Evolutionary conservation across 2,329 filamentous ascomycete species (phyloP).

Genomic region (Massarina eburnea): DNA sequence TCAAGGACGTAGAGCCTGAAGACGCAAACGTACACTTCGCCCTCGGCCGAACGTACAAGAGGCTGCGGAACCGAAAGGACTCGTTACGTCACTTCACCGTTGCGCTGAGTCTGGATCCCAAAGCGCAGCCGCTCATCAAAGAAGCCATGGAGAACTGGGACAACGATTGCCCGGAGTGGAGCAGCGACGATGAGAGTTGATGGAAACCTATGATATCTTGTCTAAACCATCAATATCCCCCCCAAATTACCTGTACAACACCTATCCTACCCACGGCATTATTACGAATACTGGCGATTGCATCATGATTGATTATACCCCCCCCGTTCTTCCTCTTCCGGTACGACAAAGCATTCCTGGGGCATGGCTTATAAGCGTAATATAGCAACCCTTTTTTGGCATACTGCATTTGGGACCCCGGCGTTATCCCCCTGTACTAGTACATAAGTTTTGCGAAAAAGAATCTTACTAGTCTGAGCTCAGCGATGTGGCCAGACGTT

Average conservation of each 20-base stretch:
- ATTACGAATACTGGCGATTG: too few species aligned
- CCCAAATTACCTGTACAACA: background rate
- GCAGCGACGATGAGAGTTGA: slow-evolving; percentile 37
- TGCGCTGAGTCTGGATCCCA: slow-evolving; percentile 92
- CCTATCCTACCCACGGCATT: background rate
- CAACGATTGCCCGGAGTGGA: slow-evolving; percentile 61
- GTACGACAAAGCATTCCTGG: too few species aligned
- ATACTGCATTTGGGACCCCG: too few species aligned
- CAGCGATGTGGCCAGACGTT: too few species aligned
- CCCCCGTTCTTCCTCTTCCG: too few species aligned
- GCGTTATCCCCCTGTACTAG: too few species aligned
- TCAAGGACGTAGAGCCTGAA: slow-evolving; percentile 90
- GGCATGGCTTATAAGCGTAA: too few species aligned
- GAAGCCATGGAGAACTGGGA: slow-evolving; percentile 93
- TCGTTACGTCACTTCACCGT: slow-evolving; percentile 95
- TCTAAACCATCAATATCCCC: too few species aligned
- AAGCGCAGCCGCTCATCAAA: slow-evolving; percentile 94
- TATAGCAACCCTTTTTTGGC: too few species aligned
- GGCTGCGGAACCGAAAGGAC: slow-evolving; percentile 61
- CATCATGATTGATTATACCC: too few species aligned
- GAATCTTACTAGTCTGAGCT: too few species aligned
- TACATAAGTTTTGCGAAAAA: too few species aligned
- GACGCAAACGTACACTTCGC: slow-evolving; percentile 96
- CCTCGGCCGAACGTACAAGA: slow-evolving; percentile 74
- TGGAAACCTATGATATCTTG: background rate